Evolutionary conservation across 2,329 filamentous ascomycete genomes (phyloP), one percentile per base, ranked within the genome.

Genomic region (Myriosclerotinia scirpicola): DNA sequence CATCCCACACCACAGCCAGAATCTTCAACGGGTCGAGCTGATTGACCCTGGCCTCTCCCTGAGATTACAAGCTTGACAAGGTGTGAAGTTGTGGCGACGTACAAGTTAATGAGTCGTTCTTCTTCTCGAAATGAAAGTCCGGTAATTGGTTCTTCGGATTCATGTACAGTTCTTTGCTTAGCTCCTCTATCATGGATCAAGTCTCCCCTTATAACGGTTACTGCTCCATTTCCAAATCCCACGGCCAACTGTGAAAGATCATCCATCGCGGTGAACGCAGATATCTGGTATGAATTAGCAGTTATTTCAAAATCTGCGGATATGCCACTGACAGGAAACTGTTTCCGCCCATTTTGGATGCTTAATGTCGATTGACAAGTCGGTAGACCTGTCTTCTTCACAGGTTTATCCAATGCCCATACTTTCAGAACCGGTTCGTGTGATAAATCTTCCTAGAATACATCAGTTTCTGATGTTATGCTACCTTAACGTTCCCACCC

Each of bases 121-220:
- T 88, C 86, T 54, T 83, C 82, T 54, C 83, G 79, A 68, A 97
- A 90, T 75, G 95, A 90, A 17, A 99, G 88, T 1, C 93, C 94
- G 0, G 95, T 99, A 12, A 99, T 88, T 0, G 95, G 96, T 77
- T 99, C 95, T 73, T 98, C 93, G 0, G 93, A 97, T 76, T 99
- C 95, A 79, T 96, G 95, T 12, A 99, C 92, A 44, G 94, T 95
- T 64, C 95, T 87, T 77, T 99, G 95, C 76, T 92, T 93, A 14
- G 94, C 93, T 30, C 96, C 95, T 67, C 95, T 88, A 77, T 99
- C 95, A 77, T 99, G 93, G 73, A 99, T 91, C 59, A 99, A 82
- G 76, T 99, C 95, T 68, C 96, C 95, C 67, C 95, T 87, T 67
- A 99, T 91, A 38, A 99, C 88, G 0, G 93, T 96, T 15, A 99